Evolutionary conservation across 768 basidiomycete genomes (phyloP).

Genomic region (Pleurotus citrinopileatus): DNA sequence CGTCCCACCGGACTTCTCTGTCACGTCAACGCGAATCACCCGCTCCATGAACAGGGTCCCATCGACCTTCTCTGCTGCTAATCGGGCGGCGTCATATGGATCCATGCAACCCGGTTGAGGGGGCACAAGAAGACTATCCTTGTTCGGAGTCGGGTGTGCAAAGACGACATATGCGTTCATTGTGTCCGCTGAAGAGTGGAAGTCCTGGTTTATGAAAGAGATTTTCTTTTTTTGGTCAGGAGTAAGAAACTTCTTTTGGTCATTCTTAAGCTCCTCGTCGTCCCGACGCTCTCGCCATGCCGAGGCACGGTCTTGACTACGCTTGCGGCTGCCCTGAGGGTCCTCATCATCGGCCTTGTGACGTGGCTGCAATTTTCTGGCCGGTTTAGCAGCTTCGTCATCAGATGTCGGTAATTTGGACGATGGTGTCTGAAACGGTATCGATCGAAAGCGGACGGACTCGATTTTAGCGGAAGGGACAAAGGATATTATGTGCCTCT

Average conservation of each 20-base stretch:
- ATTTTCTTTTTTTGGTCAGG: conserved; percentile 89
- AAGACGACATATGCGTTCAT: conserved; percentile 93
- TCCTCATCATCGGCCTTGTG: not conserved
- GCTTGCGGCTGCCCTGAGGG: conserved; percentile 37
- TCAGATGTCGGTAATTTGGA: conserved; percentile 50
- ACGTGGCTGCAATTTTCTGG: conserved; percentile 19
- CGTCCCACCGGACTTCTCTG: conserved; percentile 32
- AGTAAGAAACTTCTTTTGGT: conserved; percentile 69
- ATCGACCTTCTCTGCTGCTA: conserved; percentile 59
- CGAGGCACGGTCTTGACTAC: conserved; percentile 57
- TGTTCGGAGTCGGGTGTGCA: conserved; percentile 54
- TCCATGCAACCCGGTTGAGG: conserved; percentile 50
- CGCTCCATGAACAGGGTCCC: conserved; percentile 73
- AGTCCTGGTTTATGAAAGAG: conserved; percentile 90
- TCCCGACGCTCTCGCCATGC: conserved; percentile 52
- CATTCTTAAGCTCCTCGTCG: conserved; percentile 40
- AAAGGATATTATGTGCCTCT: conserved; percentile 69
- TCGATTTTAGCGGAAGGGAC: conserved; percentile 82
- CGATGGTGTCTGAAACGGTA: conserved; percentile 86
- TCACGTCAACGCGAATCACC: conserved; percentile 76
- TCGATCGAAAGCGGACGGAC: conserved; percentile 89
- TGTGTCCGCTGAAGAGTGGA: conserved; percentile 73
- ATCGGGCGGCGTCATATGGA: conserved; percentile 67
- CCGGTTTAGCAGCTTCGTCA: conserved; percentile 26
- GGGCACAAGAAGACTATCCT: conserved; percentile 42